Conservation (phyloP, 108 stramenopile species). For the Cyclotella distinguenda region DNA sequence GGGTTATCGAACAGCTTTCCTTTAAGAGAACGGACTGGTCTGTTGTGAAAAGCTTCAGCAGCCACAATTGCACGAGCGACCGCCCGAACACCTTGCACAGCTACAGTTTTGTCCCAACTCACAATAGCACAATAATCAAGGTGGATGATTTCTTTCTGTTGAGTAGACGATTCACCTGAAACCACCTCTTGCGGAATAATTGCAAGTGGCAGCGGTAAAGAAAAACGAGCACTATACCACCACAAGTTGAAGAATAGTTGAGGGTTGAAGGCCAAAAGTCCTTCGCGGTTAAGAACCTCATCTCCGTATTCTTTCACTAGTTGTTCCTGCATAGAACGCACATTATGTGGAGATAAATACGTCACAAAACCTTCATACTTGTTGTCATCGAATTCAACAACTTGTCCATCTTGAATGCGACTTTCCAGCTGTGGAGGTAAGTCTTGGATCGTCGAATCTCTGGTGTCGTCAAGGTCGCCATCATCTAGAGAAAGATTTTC, state of each 20-base stretch:
- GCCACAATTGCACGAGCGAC: constrained; percentile 60
- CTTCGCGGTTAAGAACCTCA: constrained; percentile 65
- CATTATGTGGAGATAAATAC: constrained; percentile 65
- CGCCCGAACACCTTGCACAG: constrained; percentile 64
- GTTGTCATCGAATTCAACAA: constrained; percentile 7
- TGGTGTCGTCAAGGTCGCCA: constrained; percentile 1
- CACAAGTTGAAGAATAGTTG: constrained; percentile 81
- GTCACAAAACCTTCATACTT: constrained; percentile 46
- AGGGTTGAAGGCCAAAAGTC: constrained; percentile 59
- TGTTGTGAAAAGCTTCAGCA: constrained; percentile 17
- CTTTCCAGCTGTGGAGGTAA: constrained; percentile 67
- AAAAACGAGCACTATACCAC: constrained; percentile 86
- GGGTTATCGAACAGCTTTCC: constrained; percentile 46
- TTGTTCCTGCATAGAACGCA: constrained; percentile 49
- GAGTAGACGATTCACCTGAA: neutral
- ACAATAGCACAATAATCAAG: constrained; percentile 65
- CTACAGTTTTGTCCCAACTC: constrained; percentile 73
- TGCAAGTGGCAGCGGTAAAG: constrained; percentile 75
- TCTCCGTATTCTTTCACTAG: constrained; percentile 73
- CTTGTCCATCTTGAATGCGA: constrained; percentile 2
- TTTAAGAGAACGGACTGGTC: constrained; percentile 24
- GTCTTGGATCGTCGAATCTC: constrained; percentile 29
- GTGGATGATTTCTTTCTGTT: neutral
- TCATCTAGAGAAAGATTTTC: neutral
- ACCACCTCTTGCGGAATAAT: constrained; percentile 13